Conservation (phyloP, 2,329 filamentous ascomycete species). For the Cryphonectria japonica region DNA sequence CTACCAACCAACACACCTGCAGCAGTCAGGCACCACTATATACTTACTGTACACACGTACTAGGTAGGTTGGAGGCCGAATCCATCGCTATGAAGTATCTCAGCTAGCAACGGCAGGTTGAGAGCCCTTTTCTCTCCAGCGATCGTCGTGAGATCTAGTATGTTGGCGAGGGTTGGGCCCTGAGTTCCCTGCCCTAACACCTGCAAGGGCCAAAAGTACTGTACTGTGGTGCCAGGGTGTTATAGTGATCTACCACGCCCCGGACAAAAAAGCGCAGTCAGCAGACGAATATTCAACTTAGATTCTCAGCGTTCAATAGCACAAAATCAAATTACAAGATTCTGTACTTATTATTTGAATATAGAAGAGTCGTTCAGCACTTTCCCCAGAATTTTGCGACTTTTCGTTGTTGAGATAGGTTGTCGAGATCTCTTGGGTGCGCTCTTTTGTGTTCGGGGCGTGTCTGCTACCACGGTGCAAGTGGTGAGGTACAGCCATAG, state of each 20-base stretch:
- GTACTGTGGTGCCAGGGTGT: background rate
- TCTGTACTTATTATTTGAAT: no score
- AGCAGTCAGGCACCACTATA: background rate
- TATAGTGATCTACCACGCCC: background rate
- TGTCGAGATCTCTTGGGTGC: no score
- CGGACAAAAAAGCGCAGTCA: no score
- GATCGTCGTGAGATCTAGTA: no score
- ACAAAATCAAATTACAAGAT: no score
- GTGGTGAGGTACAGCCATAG: background rate
- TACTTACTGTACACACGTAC: background rate
- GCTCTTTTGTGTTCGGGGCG: no score
- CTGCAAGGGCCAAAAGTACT: background rate
- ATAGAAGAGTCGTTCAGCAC: no score
- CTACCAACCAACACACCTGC: background rate
- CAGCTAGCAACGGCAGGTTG: background rate
- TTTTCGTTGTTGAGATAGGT: no score
- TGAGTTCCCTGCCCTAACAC: background rate
- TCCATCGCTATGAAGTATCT: background rate
- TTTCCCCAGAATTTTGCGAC: no score
- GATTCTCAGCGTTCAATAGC: no score
- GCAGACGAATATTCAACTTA: no score
- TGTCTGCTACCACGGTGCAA: background rate
- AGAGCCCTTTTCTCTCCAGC: background rate
- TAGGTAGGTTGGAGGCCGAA: background rate
- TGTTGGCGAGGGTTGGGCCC: background rate